Evolutionary conservation across 148 eudicot species (phyloP), one percentile per base, ranked within the genome.

Genomic region (Persicaria tinctoria): DNA sequence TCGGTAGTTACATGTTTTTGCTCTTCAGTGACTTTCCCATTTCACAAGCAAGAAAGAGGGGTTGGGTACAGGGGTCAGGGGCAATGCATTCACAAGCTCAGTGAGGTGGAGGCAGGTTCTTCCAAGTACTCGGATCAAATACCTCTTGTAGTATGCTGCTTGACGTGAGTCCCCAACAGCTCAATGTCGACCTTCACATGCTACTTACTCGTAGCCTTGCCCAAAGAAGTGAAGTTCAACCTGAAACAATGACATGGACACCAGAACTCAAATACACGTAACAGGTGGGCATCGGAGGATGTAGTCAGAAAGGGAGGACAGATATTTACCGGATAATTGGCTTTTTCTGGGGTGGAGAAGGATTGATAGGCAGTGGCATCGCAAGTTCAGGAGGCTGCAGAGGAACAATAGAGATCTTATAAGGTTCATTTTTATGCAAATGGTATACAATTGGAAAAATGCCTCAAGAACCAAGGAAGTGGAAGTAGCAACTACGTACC

Each of bases 251-350:
- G 75, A 73, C 20, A 74, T 13, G 48, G 10, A 13, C 32, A 74
- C 32, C 10, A 41, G 57, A 72, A 50, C 59, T 17, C 47, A 17
- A 6, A 53, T 44, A 27, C 59, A 9, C 50, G 45, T 6, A 8
- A n/a, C 76, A 32, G 41, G 0, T 32, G 41, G 59, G 51, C 8
- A 20, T 38, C 44, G 0, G 23, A 20, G 66, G 10, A 60, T 66
- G 8, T 41, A 14, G 44, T 17, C 68, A 60, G 44, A 8, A 27
- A 27, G 13, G 48, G 68, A 13, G 4, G 16, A 12, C 16, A 44
- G 66, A 74, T 68, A 74, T 27, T 59, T 86, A 87, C 90, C 90
- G 82, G 79, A 87, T 83, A 12, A 85, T 79, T 10, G 90, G 90
- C 87, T 82, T 87, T 68, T 77, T 77, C 60, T 75, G 86, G 32